phyloP scores from a whole-genome alignment of 2,329 filamentous ascomycete genomes.

The Chalara sp. region DNA sequence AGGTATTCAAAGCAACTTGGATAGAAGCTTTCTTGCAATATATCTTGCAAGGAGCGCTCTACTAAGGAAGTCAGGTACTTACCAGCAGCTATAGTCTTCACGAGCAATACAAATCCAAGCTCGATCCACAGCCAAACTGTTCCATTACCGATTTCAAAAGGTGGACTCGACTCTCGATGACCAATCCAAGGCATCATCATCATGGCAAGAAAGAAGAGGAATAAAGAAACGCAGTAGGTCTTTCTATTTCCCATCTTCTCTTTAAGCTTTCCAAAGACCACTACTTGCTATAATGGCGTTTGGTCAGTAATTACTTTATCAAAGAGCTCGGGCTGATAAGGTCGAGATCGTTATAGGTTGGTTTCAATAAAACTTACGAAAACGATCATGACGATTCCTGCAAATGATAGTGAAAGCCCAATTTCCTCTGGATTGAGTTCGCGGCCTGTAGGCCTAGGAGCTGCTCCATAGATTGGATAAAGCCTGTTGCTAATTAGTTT shows the following conservation, averaged over 20 bases:
- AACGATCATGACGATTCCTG: slow-evolving; percentile 58
- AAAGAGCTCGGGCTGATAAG: slow-evolving; percentile 27
- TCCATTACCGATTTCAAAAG: slow-evolving; percentile 52
- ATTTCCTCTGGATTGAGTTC: slow-evolving; percentile 71
- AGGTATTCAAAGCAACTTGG: too few species aligned
- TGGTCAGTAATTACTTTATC: not conserved
- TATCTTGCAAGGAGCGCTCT: slow-evolving; percentile 4
- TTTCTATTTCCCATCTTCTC: slow-evolving; percentile 76
- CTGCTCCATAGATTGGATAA: slow-evolving; percentile 87
- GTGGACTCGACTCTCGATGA: slow-evolving; percentile 55
- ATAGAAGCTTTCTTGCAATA: too few species aligned
- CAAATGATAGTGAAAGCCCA: slow-evolving; percentile 47
- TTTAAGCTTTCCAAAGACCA: slow-evolving; percentile 73
- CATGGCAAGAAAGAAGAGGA: slow-evolving; percentile 78
- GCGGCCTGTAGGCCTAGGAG: slow-evolving; percentile 68
- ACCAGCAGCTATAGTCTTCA: slow-evolving; percentile 90
- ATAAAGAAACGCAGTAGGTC: slow-evolving; percentile 72
- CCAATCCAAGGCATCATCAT: slow-evolving; percentile 85
- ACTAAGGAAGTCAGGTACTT: slow-evolving; percentile 85
- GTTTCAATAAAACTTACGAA: slow-evolving; percentile 39
- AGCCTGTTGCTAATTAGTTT: slow-evolving; percentile 37
- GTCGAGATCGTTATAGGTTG: too few species aligned
- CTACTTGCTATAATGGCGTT: slow-evolving; percentile 44
- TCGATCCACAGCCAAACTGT: slow-evolving; percentile 71
- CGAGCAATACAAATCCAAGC: slow-evolving; percentile 69